phyloP scores from a whole-genome alignment of 257 asterid genomes.

The Gentiana straminea region DNA sequence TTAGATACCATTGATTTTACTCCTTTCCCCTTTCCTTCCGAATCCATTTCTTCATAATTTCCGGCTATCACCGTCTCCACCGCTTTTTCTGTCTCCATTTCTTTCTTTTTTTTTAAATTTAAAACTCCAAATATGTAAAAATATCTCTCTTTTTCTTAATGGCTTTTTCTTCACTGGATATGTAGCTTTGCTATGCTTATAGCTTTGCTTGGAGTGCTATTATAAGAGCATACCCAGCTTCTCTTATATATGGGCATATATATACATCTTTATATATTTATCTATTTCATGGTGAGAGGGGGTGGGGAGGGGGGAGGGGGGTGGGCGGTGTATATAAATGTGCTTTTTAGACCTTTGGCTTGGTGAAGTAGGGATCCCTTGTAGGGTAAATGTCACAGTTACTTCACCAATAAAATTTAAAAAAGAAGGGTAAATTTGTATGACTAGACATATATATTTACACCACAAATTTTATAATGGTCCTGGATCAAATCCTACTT shows the following conservation, averaged over 20 bases:
- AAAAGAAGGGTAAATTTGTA: too few species aligned
- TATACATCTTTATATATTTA: neutral
- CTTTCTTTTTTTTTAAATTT: neutral
- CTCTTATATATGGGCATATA: neutral
- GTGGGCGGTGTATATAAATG: constrained; percentile 22
- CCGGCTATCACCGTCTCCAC: constrained; percentile 60
- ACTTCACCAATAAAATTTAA: too few species aligned
- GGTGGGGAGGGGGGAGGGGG: neutral
- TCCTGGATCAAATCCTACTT: too few species aligned
- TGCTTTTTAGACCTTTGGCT: neutral
- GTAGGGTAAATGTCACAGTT: too few species aligned
- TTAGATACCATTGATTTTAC: constrained; percentile 46
- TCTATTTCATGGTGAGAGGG: neutral
- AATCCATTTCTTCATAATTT: constrained; percentile 70
- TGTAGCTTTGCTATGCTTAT: neutral
- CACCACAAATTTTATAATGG: too few species aligned
- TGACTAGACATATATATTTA: too few species aligned
- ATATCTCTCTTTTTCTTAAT: neutral
- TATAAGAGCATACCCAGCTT: neutral
- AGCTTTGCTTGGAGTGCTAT: neutral
- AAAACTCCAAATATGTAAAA: neutral
- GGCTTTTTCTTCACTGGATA: neutral
- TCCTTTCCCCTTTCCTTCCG: constrained; percentile 40
- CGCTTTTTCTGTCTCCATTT: constrained; percentile 61
- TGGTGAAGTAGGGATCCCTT: neutral